Conservation (phyloP, 805 yeast genomes). For the Wickerhamomyces kurtzmanii region DNA sequence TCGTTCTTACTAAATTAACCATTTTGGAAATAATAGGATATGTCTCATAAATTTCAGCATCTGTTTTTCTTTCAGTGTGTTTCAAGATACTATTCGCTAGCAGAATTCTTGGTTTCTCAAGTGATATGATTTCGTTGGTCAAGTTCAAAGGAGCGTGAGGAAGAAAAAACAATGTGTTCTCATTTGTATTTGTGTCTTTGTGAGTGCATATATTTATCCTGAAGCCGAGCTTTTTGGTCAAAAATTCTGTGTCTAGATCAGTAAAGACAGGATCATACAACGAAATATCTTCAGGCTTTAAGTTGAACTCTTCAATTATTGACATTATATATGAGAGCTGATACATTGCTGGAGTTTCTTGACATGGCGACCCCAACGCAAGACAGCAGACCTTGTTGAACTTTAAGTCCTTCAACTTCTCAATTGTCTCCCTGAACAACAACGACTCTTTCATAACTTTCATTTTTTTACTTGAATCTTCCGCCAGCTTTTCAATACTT, state of each 20-base stretch:
- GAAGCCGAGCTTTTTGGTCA: constrained; percentile 17
- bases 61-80: constrained; percentile 45
- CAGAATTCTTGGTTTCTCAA: constrained; percentile 25
- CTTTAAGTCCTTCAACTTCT: constrained; percentile 5
- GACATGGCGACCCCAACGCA: constrained; percentile 62
- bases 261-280: constrained; percentile 60
- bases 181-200: constrained; percentile 1
- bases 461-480: constrained; percentile 10
- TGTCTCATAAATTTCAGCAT: constrained; percentile 26
- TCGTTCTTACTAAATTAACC: constrained; percentile 9
- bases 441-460: constrained; percentile 14
- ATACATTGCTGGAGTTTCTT: constrained; percentile 48
- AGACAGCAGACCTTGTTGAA: constrained; percentile 43
- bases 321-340: constrained; percentile 54
- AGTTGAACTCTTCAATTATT: constrained; percentile 19
- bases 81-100: constrained; percentile 42
- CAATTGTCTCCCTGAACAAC: constrained; percentile 18
- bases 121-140: constrained; percentile 29
- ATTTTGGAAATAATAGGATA: constrained; percentile 35
- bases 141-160: constrained; percentile 68
- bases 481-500: constrained; percentile 1
- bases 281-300: constrained; percentile 23
- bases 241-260: constrained; percentile 28
- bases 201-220: constrained; percentile 5
- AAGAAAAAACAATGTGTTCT: constrained; percentile 43